Evolutionary conservation across 768 basidiomycete species (phyloP).

Genomic region (Rhizopogon vesiculosus): DNA sequence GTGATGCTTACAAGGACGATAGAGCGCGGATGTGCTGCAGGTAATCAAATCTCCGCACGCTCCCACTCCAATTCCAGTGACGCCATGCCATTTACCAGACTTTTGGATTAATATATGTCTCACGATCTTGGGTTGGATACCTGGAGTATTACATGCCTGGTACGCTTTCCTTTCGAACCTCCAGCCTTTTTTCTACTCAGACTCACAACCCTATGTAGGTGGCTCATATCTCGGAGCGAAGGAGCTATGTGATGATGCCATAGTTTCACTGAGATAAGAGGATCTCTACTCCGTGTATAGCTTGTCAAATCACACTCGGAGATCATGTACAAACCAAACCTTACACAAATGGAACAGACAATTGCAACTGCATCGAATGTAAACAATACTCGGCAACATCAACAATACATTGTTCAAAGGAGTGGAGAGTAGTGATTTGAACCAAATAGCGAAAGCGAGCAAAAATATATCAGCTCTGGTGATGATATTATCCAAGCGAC

Average conservation of each 20-base stretch:
- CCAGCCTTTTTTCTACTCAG: neutral
- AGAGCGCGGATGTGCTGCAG: slow-evolving; percentile 25
- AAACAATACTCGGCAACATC: neutral
- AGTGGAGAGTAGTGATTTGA: neutral
- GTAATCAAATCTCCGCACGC: slow-evolving; percentile 1
- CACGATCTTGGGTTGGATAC: slow-evolving; percentile 45
- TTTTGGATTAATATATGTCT: slow-evolving; percentile 35
- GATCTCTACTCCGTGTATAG: neutral
- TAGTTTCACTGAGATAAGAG: neutral
- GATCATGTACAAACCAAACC: neutral
- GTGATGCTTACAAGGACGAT: neutral
- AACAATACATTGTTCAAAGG: neutral
- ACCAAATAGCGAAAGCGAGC: neutral
- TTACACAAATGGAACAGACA: neutral
- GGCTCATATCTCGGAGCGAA: slow-evolving; percentile 17
- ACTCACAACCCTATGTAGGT: slow-evolving; percentile 10
- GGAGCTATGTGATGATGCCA: slow-evolving; percentile 10
- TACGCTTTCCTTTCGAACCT: slow-evolving; percentile 11
- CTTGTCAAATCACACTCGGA: too few species aligned
- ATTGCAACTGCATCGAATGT: neutral
- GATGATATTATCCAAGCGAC: neutral
- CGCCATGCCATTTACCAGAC: slow-evolving; percentile 13
- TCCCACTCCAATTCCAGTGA: neutral
- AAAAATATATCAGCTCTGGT: slow-evolving; percentile 1
- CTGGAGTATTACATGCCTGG: slow-evolving; percentile 50